Evolutionary conservation across 441 rosid species (phyloP).

Genomic region (Cnidoscolus chayamansa): DNA sequence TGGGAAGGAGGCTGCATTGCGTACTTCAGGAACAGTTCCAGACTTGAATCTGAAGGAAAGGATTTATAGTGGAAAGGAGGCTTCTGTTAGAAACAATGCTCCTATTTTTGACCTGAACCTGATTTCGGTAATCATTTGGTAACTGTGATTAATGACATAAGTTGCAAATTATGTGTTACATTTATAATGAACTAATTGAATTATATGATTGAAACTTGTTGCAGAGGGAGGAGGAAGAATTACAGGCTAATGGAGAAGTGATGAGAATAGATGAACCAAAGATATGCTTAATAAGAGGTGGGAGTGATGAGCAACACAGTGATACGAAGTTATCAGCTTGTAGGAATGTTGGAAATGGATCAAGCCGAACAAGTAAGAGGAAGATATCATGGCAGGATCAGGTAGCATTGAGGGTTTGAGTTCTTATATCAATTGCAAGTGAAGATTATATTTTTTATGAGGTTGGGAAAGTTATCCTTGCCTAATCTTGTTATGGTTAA

Average conservation of each 20-base stretch:
- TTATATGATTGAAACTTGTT: conserved; percentile 9
- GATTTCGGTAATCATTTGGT: conserved; percentile 58
- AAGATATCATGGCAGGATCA: conserved; percentile 95
- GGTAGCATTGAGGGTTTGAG: conserved; percentile 74
- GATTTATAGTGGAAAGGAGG: conserved; percentile 42
- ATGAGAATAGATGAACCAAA: conserved; percentile 42
- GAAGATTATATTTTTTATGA: conserved; percentile 18
- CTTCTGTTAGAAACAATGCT: conserved; percentile 26
- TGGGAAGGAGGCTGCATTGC: conserved; percentile 37
- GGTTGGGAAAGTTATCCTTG: conserved; percentile 24
- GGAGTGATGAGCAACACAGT: conserved; percentile 43
- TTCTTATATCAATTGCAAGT: conserved; percentile 17
- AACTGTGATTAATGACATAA: background rate
- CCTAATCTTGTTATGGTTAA: conserved; percentile 8
- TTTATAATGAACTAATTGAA: conserved; percentile 13
- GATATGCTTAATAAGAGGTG: conserved; percentile 34
- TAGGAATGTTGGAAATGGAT: conserved; percentile 56
- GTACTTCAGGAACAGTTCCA: conserved; percentile 26
- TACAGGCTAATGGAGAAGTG: conserved; percentile 35
- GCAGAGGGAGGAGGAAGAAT: conserved; percentile 82
- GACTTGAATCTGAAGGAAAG: conserved; percentile 61
- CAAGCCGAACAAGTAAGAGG: conserved; percentile 64
- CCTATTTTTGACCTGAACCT: conserved; percentile 72
- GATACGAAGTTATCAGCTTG: conserved; percentile 53
- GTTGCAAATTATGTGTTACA: background rate